Percentiles rank a stretch among this genome's conserved stretches.
phyloP scores from a whole-genome alignment of 2,329 filamentous ascomycete genomes.

The Diaporthe helianthi region DNA sequence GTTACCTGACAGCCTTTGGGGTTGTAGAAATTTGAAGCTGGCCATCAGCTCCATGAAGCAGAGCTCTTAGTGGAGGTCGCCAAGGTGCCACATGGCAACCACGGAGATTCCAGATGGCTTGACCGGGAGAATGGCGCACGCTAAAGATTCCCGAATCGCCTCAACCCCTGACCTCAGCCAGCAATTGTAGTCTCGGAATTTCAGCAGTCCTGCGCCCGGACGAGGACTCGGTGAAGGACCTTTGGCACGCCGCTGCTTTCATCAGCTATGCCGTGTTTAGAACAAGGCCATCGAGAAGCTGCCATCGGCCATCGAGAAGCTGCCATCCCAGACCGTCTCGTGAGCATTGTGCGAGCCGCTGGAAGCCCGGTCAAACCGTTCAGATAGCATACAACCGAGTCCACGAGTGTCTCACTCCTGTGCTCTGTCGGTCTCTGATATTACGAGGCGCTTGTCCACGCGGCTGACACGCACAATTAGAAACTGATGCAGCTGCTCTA shows the following conservation, averaged over 20 bases:
- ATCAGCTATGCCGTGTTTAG: not conserved
- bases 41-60: constrained; percentile 4
- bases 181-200: not conserved
- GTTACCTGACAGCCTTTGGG: not conserved
- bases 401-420: constrained; percentile 9
- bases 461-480: not conserved
- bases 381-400: constrained; percentile 14
- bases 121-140: not conserved
- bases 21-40: not conserved
- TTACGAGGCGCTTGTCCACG: constrained; percentile 1
- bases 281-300: constrained; percentile 2
- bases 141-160: not conserved
- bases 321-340: not conserved
- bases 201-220: not conserved
- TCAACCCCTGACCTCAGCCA: not conserved
- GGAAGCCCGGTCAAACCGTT: not conserved
- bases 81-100: not conserved
- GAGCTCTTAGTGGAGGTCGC: not conserved
- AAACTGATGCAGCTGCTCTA: not conserved
- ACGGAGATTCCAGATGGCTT: not conserved
- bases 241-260: not conserved
- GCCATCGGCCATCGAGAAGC: not conserved
- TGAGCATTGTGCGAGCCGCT: not conserved
- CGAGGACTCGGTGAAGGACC: not conserved
- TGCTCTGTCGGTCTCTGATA: constrained; percentile 18